A percentile compares a stretch with the other conserved stretches of the same genome.
phyloP scores from a whole-genome alignment of 371 early-diverging fungal species.

The Syncephalis fuscata region DNA sequence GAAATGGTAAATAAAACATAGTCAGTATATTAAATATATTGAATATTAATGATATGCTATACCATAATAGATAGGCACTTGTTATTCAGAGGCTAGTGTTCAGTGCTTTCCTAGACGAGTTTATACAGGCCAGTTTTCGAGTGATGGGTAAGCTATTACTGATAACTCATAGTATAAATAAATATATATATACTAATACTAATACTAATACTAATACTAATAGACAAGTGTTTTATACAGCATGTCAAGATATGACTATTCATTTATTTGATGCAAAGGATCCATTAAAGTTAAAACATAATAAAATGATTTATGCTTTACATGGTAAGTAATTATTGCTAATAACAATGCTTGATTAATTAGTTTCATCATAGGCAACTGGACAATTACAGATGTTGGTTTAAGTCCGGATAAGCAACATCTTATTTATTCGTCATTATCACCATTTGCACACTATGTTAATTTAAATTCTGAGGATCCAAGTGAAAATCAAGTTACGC shows the following conservation, averaged over 20 bases:
- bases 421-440: slow-evolving; percentile 38
- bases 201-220: too few species aligned
- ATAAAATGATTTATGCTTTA: slow-evolving; percentile 1
- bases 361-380: slow-evolving; percentile 2
- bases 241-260: slow-evolving; percentile 8
- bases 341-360: too few species aligned
- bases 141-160: slow-evolving; percentile 6
- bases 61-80: too few species aligned
- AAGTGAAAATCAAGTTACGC: slow-evolving; percentile 9
- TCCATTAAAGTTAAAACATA: slow-evolving; percentile 2
- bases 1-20: background rate
- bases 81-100: too few species aligned
- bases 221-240: slow-evolving; percentile 7
- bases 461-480: slow-evolving; percentile 15
- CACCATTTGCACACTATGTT: slow-evolving; percentile 26
- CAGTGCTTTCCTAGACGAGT: slow-evolving; percentile 2
- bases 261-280: slow-evolving; percentile 3
- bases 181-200: background rate
- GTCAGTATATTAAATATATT: too few species aligned
- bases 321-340: slow-evolving; percentile 2
- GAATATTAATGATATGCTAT: too few species aligned
- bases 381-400: slow-evolving; percentile 11
- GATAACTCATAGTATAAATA: background rate
- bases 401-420: slow-evolving; percentile 17
- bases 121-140: slow-evolving; percentile 11